Evolutionary conservation across 345 rosid genomes (phyloP), one percentile per base, ranked within the genome.

Genomic region (Chamaenerion angustifolium): DNA sequence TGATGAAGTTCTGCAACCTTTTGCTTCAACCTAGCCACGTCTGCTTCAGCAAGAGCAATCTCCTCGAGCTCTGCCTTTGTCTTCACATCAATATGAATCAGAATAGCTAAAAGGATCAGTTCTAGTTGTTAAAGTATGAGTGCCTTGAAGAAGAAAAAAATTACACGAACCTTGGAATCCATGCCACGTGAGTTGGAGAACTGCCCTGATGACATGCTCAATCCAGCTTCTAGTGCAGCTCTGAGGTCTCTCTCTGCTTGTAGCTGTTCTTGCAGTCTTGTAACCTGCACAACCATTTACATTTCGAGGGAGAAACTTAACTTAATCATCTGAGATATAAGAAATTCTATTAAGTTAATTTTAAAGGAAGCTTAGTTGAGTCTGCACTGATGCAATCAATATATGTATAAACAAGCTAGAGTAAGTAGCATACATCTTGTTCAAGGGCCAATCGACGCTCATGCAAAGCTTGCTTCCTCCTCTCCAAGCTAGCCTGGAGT

Each of bases 61-160:
- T 92, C 98, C 80, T 92, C 96, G 40, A 92, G 96, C 82, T 92
- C 98, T 19, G 90, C 94, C 82, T 89, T 84, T 53, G 96, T 92
- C 98, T 92, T 70, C 73, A 76, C 60, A 78, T 66, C 60, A 63
- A 68, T 60, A 58, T 15, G 37, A 65, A 48, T 54, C 54, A 54
- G 50, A 57, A 14, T 46, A 23, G 55, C 48, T 44, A 3, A 44
- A 7, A 51, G 11, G 21, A 43, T 48, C 8, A 49, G 40, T 8
- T 11, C 14, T 14, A 25, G 42, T 47, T 15, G 56, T 51, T 31
- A 42, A 50, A 58, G n/a, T 54, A 31, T 4, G 8, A 31, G 37
- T 31, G 37, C 37, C 37, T 31, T 0, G 9, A 9, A 46, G 56
- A n/a, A 55, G 54, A 58, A 54, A 10, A n/a, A 43, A 43, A 55